These are phyloP conservation scores for Talaromyces verruculosus DNA, from an alignment of 2,329 filamentous ascomycete species.

Conservation along the genomic window DNA sequence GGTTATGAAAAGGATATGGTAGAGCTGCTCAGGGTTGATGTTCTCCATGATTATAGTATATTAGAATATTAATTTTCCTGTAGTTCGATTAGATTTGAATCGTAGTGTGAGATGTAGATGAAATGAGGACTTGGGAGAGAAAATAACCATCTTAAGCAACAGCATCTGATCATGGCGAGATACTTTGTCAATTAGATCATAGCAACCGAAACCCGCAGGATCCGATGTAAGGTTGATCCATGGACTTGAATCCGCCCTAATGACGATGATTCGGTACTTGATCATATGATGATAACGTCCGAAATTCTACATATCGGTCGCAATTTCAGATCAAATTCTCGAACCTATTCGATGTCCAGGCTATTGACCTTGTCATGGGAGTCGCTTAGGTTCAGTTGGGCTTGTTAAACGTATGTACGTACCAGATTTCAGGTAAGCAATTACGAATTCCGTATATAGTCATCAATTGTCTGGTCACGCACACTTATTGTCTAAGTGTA, in stretches of 20 bases:
- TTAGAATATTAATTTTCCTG: background rate
- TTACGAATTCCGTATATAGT: background rate
- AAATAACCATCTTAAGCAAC: background rate
- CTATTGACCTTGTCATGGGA: background rate
- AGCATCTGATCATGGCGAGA: background rate
- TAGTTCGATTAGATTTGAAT: background rate
- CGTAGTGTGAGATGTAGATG: background rate
- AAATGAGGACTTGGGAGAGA: background rate
- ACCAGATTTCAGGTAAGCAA: background rate
- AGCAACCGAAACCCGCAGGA: background rate
- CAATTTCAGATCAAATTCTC: background rate
- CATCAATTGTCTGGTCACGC: background rate
- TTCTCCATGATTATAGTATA: background rate
- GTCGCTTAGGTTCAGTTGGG: background rate
- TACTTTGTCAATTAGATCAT: background rate
- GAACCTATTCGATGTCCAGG: background rate
- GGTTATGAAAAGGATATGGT: constrained; percentile 30
- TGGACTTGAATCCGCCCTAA: background rate
- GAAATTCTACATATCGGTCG: background rate
- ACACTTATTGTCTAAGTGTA: background rate
- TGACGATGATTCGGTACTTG: background rate
- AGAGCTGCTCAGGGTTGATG: constrained; percentile 24
- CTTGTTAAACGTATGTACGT: background rate
- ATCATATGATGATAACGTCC: background rate
- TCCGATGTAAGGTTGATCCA: background rate